A percentile compares a stretch with the other conserved stretches of the same genome.
These are phyloP conservation scores for Harrya chromipes DNA, from an alignment of 768 basidiomycete species.

Conservation along the genomic window DNA sequence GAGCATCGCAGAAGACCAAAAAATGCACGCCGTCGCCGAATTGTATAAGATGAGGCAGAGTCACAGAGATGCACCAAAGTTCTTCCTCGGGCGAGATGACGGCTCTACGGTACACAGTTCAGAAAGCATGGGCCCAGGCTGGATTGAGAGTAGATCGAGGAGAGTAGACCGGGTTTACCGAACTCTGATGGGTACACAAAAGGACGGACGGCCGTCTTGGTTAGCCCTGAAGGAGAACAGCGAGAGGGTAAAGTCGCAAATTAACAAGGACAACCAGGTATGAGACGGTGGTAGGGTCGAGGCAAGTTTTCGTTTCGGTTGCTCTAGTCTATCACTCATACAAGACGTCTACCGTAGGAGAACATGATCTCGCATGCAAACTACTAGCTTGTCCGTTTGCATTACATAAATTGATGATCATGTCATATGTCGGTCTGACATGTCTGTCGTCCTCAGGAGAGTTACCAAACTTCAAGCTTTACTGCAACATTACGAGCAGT, in stretches of 20 bases:
- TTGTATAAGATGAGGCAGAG: conserved; percentile 12
- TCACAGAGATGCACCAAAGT: conserved; percentile 17
- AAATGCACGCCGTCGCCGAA: conserved; percentile 13
- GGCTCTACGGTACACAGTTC: conserved; percentile 1
- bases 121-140: conserved; percentile 31
- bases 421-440: neutral
- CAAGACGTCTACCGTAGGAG: neutral
- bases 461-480: too few relatives aligned
- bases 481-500: too few relatives aligned
- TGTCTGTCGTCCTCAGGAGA: too few relatives aligned
- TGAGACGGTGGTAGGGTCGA: neutral
- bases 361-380: neutral
- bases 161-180: conserved; percentile 25
- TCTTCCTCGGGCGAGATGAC: conserved; percentile 29
- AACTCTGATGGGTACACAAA: conserved; percentile 28
- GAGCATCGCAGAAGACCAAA: conserved; percentile 17
- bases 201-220: conserved; percentile 33
- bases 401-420: neutral
- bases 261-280: conserved; percentile 9
- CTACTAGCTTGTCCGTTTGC: too few relatives aligned
- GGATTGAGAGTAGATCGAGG: conserved; percentile 25
- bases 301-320: conserved; percentile 3
- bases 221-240: conserved; percentile 30
- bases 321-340: conserved; percentile 1
- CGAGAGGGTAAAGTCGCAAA: conserved; percentile 16